Base-by-base conservation (phyloP, 768 basidiomycete species). In the Tulasnella sp. region DNA sequence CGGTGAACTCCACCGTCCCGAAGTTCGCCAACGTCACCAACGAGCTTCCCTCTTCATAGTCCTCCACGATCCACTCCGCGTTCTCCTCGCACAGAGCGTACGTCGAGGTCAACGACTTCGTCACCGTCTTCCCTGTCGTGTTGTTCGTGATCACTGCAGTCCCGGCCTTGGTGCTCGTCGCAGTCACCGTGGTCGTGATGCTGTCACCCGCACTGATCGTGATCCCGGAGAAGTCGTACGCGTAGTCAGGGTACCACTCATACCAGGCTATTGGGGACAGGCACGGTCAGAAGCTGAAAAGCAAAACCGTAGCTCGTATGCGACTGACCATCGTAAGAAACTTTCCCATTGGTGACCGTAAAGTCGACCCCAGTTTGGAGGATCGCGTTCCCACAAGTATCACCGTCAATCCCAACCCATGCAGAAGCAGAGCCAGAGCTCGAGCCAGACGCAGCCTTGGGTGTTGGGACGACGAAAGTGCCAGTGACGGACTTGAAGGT, bases 291-390 rank as follows among this genome's bases (percentile, higher is more conserved):
- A 69, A 49, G 10, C 2, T 3, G 24, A 2, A 30, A 4, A 15
- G 21, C 8, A 24, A 19, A 41, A 15, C 7, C 10, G 12, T 10
- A 22, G 25, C 8, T 4, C 11, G 12, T 11, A 27, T 17, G 2
- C 9, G 2, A 49, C 70, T 19, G 24, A 71, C 68, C 69, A 61
- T 71, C 70, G 58, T 62, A 70, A n/a, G 66, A 66, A 53, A 66
- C 63, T 10, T 30, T 1, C 69, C 69, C 34, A 50, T 64, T 63
- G 53, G 48, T 42, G 57, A 70, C 52, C 22, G 64, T 71, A 65
- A 73, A 69, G 65, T 71, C 71, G 38, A 70, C 60, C 12, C 72
- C 72, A 24, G 72, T 72, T 60, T 73, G 72, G 48, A 22, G 71
- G 57, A 73, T 72, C n/a, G 71, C 70, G 34, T 42, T 66, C 2